A percentile compares a stretch with the other conserved stretches of the same genome.
These are phyloP conservation scores for Fraxinus nigra DNA, from an alignment of 305 asterid genomes.

Conservation along the genomic window DNA sequence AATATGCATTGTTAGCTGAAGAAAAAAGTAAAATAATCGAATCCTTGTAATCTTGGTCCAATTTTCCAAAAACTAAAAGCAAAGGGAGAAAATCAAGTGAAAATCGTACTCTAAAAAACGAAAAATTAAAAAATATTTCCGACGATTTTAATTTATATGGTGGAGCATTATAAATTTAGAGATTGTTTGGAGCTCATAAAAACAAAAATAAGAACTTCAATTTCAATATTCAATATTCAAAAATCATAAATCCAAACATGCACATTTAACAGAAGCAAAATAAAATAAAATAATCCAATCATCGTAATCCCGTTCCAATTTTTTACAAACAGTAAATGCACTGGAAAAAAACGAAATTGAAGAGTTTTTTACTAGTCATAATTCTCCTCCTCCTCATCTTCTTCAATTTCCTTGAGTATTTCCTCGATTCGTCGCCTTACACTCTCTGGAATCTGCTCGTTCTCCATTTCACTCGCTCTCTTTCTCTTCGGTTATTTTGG, in stretches of 20 bases:
- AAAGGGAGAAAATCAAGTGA: not conserved
- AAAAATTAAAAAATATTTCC: not conserved
- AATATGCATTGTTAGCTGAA: not conserved
- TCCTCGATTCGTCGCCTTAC: slow-evolving; percentile 75
- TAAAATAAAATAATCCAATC: slow-evolving; percentile 2
- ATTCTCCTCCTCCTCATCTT: slow-evolving; percentile 61
- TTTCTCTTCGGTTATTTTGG: slow-evolving; percentile 1
- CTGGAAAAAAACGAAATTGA: not conserved
- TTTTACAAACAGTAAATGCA: not conserved
- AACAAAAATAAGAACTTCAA: not conserved
- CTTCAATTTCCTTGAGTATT: slow-evolving; percentile 67
- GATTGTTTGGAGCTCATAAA: not conserved
- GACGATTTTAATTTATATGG: not conserved
- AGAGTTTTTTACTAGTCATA: slow-evolving; percentile 36
- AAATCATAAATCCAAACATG: slow-evolving; percentile 29
- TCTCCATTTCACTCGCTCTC: slow-evolving; percentile 37
- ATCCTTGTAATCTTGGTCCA: not conserved
- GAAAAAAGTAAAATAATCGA: not conserved
- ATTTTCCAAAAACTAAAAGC: not conserved
- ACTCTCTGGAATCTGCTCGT: slow-evolving; percentile 49
- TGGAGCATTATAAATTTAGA: not conserved
- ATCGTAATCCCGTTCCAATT: slow-evolving; percentile 1
- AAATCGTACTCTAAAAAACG: not conserved
- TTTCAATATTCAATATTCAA: not conserved
- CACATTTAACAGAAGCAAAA: slow-evolving; percentile 1